Evolutionary conservation across 2,329 filamentous ascomycete species (phyloP).

Genomic region (Nigrograna mackinnonii): DNA sequence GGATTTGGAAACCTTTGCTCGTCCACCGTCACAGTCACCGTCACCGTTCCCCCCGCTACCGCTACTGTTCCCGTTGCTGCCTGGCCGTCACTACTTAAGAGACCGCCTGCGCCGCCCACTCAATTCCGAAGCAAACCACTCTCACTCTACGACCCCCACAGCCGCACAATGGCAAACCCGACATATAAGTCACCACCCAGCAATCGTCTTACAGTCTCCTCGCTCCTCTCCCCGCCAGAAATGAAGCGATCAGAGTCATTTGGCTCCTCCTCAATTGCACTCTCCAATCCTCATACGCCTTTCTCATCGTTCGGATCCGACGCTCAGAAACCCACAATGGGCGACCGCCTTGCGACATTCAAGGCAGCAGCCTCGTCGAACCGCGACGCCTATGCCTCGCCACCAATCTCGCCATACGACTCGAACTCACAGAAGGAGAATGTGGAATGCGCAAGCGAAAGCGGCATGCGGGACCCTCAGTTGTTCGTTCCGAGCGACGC

Average conservation of each 20-base stretch:
- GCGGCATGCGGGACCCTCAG: constrained; percentile 36
- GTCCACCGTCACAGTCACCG: no score
- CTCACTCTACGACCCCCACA: background rate
- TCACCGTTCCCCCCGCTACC: no score
- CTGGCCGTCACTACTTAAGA: constrained; percentile 4
- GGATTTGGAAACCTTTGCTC: no score
- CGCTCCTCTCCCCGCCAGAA: constrained; percentile 45
- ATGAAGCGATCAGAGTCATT: constrained; percentile 45
- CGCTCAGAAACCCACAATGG: constrained; percentile 19
- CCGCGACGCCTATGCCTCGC: constrained; percentile 39
- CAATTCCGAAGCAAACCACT: background rate
- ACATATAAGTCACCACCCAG: constrained; percentile 28
- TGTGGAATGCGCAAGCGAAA: constrained; percentile 30
- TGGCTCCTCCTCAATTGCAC: constrained; percentile 31
- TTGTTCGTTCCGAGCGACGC: constrained; percentile 35
- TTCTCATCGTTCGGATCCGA: constrained; percentile 32
- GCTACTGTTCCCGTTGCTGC: no score
- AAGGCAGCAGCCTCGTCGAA: constrained; percentile 24
- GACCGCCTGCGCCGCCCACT: background rate
- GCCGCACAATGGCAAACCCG: constrained; percentile 31
- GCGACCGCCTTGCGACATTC: constrained; percentile 17
- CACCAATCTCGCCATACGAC: constrained; percentile 44
- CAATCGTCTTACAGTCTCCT: constrained; percentile 39
- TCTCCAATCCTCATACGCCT: constrained; percentile 19
- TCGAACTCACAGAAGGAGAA: constrained; percentile 40